These are phyloP conservation scores for Vigna trinervia DNA, from an alignment of 306 rosid species.

Conservation along the genomic window DNA sequence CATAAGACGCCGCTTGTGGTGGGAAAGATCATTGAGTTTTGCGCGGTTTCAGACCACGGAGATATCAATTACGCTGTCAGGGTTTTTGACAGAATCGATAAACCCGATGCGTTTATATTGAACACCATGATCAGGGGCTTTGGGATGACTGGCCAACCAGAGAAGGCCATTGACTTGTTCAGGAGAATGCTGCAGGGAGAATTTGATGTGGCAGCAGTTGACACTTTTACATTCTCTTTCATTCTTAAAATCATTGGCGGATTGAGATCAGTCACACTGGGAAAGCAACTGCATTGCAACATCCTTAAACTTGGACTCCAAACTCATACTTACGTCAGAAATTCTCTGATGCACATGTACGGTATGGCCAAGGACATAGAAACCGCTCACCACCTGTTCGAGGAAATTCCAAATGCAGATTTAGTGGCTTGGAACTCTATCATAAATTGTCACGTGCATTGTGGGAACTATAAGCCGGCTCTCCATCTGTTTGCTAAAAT, in stretches of 20 bases:
- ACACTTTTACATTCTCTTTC: constrained; percentile 75
- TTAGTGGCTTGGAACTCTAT: constrained; percentile 82
- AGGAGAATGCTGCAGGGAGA: constrained; percentile 59
- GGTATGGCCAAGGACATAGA: constrained; percentile 57
- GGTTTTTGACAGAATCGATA: constrained; percentile 54
- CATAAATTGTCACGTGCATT: constrained; percentile 56
- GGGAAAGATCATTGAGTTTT: constrained; percentile 66
- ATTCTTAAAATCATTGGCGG: constrained; percentile 60
- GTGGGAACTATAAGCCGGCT: constrained; percentile 18
- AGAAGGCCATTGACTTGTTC: constrained; percentile 56
- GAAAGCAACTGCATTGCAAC: constrained; percentile 62
- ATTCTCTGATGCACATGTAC: constrained; percentile 76
- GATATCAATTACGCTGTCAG: constrained; percentile 64
- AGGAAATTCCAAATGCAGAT: constrained; percentile 58
- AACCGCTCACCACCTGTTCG: constrained; percentile 67
- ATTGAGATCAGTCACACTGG: constrained; percentile 52
- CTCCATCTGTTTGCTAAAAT: constrained; percentile 31
- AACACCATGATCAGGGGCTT: constrained; percentile 83
- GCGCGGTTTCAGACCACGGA: constrained; percentile 51
- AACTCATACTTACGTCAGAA: constrained; percentile 64
- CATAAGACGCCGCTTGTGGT: constrained; percentile 54
- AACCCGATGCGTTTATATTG: constrained; percentile 72
- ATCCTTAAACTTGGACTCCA: constrained; percentile 59
- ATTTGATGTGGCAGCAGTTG: constrained; percentile 38
- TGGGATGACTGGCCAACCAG: constrained; percentile 52